Evolutionary conservation across 495 filamentous ascomycete genomes (phyloP), one percentile per base, ranked within the genome.

Genomic region (Tuber borchii): DNA sequence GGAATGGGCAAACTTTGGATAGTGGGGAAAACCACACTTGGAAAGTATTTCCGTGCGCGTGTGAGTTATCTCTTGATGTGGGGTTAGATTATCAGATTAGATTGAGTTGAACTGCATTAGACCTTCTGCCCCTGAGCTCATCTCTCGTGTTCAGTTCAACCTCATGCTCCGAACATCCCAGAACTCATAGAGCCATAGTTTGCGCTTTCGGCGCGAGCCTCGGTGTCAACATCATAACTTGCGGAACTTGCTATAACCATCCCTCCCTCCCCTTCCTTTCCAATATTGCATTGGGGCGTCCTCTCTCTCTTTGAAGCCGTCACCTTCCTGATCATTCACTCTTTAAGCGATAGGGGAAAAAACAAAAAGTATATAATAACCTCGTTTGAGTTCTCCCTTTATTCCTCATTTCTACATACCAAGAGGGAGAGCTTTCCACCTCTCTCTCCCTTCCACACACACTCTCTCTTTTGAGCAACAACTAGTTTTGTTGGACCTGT

Each of bases 151-250:
- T 65, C 26, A 65, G 14, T 34, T 65, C 26, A 65, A 65, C 56
- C n/a, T 26, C 56, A 65, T 8, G 26, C 56, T 65, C 56, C 56
- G 56, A 34, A 65, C 56, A 65, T 65, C 56, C 56, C 56, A 65
- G 56, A 65, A 65, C 26, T 7, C 16, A 34, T 1, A 19, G 34
- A 65, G 14, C 14, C 56, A 2, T 31, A 34, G 26, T 65, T 65
- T 31, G 26, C n/a, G 8, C 56, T 31, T 10, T 31, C 26, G 10
- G 56, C 26, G 26, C 17, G 14, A 65, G 22, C 12, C 51, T 61
- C n/a, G 12, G 51, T n/a, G 51, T 22, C n/a, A 61, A 61, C 26
- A 26, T 22, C n/a, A 26, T 0, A 20, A n/a, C 46, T 51, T 22
- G 20, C 22, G 8, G n/a, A 7, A 65, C 56, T 6, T 19, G n/a